A percentile compares a stretch with the other conserved stretches of the same genome.
These are phyloP conservation scores for Suillus luteus DNA, from an alignment of 768 basidiomycete genomes.

Conservation along the genomic window DNA sequence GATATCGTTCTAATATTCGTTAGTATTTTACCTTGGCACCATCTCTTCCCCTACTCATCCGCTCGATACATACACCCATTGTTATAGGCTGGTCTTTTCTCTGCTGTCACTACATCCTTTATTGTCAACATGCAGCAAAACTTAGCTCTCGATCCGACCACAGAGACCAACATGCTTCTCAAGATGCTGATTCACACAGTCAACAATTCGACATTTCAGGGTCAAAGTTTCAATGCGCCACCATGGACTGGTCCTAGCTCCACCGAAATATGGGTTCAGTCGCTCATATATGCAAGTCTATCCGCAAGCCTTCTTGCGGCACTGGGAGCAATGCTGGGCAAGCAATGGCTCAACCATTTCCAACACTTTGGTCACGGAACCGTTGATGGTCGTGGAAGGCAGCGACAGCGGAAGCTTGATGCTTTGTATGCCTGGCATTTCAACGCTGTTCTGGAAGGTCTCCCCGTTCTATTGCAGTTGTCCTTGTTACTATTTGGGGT, in stretches of 20 bases:
- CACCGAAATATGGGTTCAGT: conserved; percentile 19
- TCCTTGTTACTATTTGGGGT: conserved; percentile 25
- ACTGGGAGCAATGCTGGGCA: conserved; percentile 23
- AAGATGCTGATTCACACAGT: conserved; percentile 19
- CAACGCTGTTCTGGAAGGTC: conserved; percentile 14
- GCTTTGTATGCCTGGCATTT: conserved; percentile 24
- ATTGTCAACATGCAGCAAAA: conserved; percentile 38
- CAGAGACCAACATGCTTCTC: conserved; percentile 31
- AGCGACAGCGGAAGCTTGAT: conserved; percentile 21
- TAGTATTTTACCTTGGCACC: neutral
- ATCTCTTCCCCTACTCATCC: neutral
- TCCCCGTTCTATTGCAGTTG: conserved; percentile 24
- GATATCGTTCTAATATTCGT: conserved; percentile 28
- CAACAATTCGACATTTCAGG: conserved; percentile 17
- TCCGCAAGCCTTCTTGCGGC: conserved; percentile 25
- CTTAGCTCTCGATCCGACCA: conserved; percentile 33
- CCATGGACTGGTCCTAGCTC: conserved; percentile 23
- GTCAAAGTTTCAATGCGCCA: conserved; percentile 11
- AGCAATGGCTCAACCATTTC: conserved; percentile 20
- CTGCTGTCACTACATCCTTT: conserved; percentile 41
- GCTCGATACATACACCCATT: neutral
- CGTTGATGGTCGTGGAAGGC: conserved; percentile 17
- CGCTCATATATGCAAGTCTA: conserved; percentile 24
- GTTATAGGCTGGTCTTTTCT: conserved; percentile 44
- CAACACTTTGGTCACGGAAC: conserved; percentile 17